Base-by-base conservation (phyloP, 106 monocot genomes). In the Acorus calamus region DNA sequence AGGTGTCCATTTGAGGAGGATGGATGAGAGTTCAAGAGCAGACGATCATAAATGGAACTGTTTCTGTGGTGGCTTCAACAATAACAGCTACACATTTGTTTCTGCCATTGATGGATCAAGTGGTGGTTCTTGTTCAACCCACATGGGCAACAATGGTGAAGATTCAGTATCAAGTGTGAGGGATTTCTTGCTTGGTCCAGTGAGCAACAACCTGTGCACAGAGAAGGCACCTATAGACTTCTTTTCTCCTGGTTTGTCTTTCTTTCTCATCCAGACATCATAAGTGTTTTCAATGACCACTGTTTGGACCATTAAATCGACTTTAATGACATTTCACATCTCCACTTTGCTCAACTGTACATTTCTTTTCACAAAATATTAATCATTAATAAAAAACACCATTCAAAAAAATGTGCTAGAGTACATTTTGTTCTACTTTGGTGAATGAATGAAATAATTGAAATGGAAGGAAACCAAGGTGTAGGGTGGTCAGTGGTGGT, bases 221-320 rank as follows among this genome's bases (percentile, higher is more conserved):
- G 47, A 54, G 50, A 64, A 57, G 47, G 11, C 51, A 42, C 74
- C 78, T 55, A 68, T 67, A 45, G 67, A 71, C 75, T 75, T 75
- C 71, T 59, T 72, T 14, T 54, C 74, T 42, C 74, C 73, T 80
- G 7, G 47, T 68, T 57, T 46, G 46, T n/a, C 11, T 67, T 11
- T 14, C 56, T 4, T 28, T 1, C 28, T 28, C 28, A 28, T 28
- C 28, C 28, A 28, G 28, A 28, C 4, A 50, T 47, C 53, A 28
- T 46, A 48, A 7, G 47, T 28, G 51, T 52, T 47, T 11, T 8
- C 12, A 28, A 28, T 0, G 28, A 14, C 57, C 11, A 14, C 7
- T 4, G 10, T 11, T 45, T 45, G 8, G 41, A 6, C 44, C 6
- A 6, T 60, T 60, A 60, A n/a, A 51, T 50, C 11, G 3, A 44